Base-by-base conservation (phyloP, 78 protist species). In the Pigoraptor vietnamica region DNA sequence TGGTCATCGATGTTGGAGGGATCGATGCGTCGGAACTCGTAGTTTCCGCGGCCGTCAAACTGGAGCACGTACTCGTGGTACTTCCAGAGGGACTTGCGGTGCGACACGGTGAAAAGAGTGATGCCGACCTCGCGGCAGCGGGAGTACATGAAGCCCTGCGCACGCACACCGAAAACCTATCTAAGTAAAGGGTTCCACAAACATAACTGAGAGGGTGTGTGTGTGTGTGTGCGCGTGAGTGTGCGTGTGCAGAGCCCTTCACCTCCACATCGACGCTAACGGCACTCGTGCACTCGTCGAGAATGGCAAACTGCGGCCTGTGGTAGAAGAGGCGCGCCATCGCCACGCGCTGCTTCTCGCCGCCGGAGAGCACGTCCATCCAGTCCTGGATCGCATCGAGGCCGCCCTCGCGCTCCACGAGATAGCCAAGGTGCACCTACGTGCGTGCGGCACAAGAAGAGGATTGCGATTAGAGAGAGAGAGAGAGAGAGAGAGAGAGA, bases 241-340 rank as follows among this genome's bases (percentile, higher is more conserved):
- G n/a, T n/a, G n/a, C n/a, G n/a, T n/a, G n/a, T n/a, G n/a, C 83
- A 79, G 35, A 79, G n/a, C 35, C 35, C 1, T 19, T 21, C 83
- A 79, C 35, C 21, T 34, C 34, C 87, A 82, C 87, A 34, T 34
- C 34, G 87, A 82, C 87, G 25, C 79, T 9, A 86, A 94, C 96
- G 0, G 95, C 95, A 0, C 92, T 39, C 40, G 97, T 94, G 93
- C 95, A 93, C 92, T 96, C 97, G 91, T 96, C 97, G 19, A 96
- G 92, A 38, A 96, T 92, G 81, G 96, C 97, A 56, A 87, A 95
- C 37, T 9, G 29, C 0, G 97, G 97, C 40, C 36, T 2, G 93
- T 96, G 97, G 92, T 92, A 96, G 86, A 92, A 88, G 38, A 94
- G 87, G 23, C 95, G 88, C 35, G 94, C 92, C 90, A 94, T 90